Conservation (phyloP, 352 stramenopile species). For the Globisporangium apiculatum region DNA sequence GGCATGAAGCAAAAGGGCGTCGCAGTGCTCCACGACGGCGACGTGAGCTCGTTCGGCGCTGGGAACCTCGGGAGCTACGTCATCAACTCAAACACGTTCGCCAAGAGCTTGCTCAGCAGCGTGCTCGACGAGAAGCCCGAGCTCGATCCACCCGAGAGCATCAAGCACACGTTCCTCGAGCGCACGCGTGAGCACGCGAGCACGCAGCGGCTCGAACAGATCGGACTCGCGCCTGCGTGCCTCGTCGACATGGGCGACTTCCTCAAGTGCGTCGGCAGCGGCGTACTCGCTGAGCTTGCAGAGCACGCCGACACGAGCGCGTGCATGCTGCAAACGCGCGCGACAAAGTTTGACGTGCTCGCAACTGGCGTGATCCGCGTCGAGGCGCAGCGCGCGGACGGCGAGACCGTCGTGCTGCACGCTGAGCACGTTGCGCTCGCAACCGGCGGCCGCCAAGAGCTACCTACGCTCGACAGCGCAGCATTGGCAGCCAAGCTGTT, state of each 20-base stretch:
- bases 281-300: constrained; percentile 38
- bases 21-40: constrained; percentile 54
- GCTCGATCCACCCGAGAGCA: constrained; percentile 62
- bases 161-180: constrained; percentile 73
- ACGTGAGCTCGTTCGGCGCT: constrained; percentile 39
- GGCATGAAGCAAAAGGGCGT: constrained; percentile 49
- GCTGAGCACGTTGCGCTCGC: constrained; percentile 63
- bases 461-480: constrained; percentile 27
- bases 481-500: constrained; percentile 53
- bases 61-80: constrained; percentile 71
- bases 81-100: constrained; percentile 87
- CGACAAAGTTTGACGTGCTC: constrained; percentile 37
- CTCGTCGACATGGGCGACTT: constrained; percentile 65
- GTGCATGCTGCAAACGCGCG: constrained; percentile 42
- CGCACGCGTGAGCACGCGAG: constrained; percentile 35
- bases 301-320: constrained; percentile 31
- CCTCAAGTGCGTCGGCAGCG: constrained; percentile 40
- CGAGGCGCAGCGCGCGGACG: constrained; percentile 19
- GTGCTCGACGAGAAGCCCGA: constrained; percentile 76
- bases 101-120: constrained; percentile 59
- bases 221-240: constrained; percentile 39
- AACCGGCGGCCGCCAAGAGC: constrained; percentile 55
- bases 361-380: constrained; percentile 44
- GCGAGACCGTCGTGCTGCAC: constrained; percentile 31
- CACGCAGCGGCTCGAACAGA: constrained; percentile 45